Conservation (phyloP, 495 filamentous ascomycete species). For the Annulohypoxylon nitens region DNA sequence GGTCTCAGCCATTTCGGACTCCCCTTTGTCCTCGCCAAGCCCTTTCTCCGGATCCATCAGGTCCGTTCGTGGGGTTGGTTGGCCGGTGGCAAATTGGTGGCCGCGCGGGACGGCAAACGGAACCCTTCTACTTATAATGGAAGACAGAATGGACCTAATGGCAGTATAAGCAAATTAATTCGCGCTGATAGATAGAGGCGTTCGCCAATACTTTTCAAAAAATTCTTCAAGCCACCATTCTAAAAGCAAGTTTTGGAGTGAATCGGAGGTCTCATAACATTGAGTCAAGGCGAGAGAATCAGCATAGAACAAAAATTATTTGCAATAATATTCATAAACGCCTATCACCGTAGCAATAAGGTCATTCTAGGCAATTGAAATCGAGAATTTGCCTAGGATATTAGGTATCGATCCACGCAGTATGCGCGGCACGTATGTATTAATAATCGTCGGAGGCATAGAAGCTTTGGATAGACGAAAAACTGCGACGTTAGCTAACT, state of each 20-base stretch:
- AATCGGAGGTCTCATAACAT: background rate
- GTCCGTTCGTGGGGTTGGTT: background rate
- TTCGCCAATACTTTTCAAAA: background rate
- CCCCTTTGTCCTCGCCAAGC: constrained; percentile 29
- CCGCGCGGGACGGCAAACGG: constrained; percentile 3
- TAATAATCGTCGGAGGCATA: constrained; percentile 14
- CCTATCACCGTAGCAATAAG: constrained; percentile 19
- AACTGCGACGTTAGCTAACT: constrained; percentile 17
- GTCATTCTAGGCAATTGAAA: background rate
- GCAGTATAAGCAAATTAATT: background rate
- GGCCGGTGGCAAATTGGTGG: background rate
- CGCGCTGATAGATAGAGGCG: background rate
- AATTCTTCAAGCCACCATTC: background rate
- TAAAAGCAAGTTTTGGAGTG: background rate
- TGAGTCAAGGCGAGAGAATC: background rate
- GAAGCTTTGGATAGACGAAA: constrained; percentile 2
- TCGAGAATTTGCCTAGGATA: constrained; percentile 5
- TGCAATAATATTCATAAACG: background rate
- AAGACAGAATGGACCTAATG: constrained; percentile 1
- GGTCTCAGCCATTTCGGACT: constrained; percentile 12
- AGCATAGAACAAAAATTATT: background rate
- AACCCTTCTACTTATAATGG: background rate
- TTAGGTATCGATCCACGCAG: background rate
- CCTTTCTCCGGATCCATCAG: constrained; percentile 1
- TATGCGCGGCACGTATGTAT: constrained; percentile 1